Evolutionary conservation across 352 stramenopile genomes (phyloP), one percentile per base, ranked within the genome.

Genomic region (Globisporangium cederbergense): DNA sequence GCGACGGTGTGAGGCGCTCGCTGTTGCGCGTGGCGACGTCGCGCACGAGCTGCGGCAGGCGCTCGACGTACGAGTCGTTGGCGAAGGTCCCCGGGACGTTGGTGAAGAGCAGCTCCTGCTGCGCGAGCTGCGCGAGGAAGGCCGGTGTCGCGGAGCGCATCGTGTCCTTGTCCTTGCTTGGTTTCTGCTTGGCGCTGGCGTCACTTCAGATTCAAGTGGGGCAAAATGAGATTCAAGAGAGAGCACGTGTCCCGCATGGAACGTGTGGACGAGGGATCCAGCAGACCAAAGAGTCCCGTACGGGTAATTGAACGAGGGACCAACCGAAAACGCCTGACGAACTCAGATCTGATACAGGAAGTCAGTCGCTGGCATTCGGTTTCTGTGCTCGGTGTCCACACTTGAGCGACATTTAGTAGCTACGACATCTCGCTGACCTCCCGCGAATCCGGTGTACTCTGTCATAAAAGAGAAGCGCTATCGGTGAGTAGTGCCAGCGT

Each of bases 21-120:
- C 58, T 60, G 62, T 91, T 91, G 66, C 73, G 74, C 32, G 53
- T 52, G 20, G 74, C 79, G 10, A 86, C 82, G 60, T 91, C 82
- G 38, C 65, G 72, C 6, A 91, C 68, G n/a, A 91, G 75, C 57
- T 72, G 64, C 5, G 82, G 82, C 20, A 91, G 66, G 51, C 82
- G 77, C 16, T 78, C 71, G 20, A 70, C 71, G 72, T 81, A 89
- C 54, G 79, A 88, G 45, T 89, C 77, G 50, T 88, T 77, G 14
- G 82, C 73, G 52, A 91, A 89, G 13, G 79, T 83, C 60, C 77
- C 80, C 8, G 65, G 56, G 47, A 78, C 73, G 61, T 80, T 78
- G 7, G 78, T 75, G 50, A 71, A 78, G 53, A 92, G 58, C 22
- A 89, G 64, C 52, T 90, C 75, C 58, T 91, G 91, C 59, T 90